These are phyloP conservation scores for Sporothrix globosa DNA, from an alignment of 2,329 filamentous ascomycete species.

Conservation along the genomic window DNA sequence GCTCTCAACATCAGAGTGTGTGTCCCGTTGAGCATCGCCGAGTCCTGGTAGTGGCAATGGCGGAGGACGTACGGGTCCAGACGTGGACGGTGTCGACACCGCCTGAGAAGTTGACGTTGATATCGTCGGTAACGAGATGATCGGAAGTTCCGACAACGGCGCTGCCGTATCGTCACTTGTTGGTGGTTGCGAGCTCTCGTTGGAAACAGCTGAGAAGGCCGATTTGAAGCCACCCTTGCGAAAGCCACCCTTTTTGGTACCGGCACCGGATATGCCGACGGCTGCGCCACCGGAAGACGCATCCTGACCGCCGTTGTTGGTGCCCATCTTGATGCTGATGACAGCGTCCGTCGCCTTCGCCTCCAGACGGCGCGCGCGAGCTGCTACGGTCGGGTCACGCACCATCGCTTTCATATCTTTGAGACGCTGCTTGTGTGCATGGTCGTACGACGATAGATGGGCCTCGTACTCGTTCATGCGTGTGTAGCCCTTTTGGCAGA, in stretches of 20 bases:
- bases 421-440: slow-evolving; percentile 88
- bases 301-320: slow-evolving; percentile 38
- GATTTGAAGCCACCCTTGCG: slow-evolving; percentile 85
- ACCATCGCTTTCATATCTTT: slow-evolving; percentile 87
- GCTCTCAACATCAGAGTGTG: slow-evolving; percentile 49
- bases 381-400: slow-evolving; percentile 67
- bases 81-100: background rate
- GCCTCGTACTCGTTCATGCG: slow-evolving; percentile 96
- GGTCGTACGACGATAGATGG: slow-evolving; percentile 91
- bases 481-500: slow-evolving; percentile 92
- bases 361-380: slow-evolving; percentile 69
- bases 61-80: background rate
- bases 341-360: slow-evolving; percentile 67
- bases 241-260: slow-evolving; percentile 73
- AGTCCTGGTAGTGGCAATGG: slow-evolving; percentile 12
- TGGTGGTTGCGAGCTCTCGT: slow-evolving; percentile 45
- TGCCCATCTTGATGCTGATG: slow-evolving; percentile 66
- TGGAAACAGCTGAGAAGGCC: slow-evolving; percentile 64
- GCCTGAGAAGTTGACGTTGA: background rate
- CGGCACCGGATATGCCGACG: slow-evolving; percentile 41
- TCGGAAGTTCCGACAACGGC: slow-evolving; percentile 19
- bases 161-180: slow-evolving; percentile 35
- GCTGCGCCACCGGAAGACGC: background rate
- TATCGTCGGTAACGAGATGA: slow-evolving; percentile 24
- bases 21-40: slow-evolving; percentile 4